Evolutionary conservation across 371 early-diverging fungal species (phyloP), one percentile per base, ranked within the genome.

Genomic region (Mucor indicus): DNA sequence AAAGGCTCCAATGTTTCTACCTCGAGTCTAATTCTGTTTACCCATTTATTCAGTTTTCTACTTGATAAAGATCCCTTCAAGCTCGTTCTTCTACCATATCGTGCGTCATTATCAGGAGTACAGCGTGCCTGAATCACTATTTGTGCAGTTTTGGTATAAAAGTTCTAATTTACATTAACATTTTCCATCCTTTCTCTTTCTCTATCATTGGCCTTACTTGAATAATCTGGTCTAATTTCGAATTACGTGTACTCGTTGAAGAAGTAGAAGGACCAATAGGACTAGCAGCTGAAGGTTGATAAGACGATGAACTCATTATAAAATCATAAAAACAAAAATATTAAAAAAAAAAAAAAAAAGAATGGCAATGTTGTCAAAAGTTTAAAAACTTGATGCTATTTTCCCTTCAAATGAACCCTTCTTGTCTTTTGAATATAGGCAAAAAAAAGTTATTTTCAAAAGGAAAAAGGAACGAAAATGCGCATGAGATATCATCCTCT

Each of bases 121-220:
- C 82, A 42, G 78, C 83, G 53, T 38, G 75, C 68, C 48, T 80
- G 81, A 24, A 83, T 72, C 27, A 86, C 68, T 22, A 79, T 60
- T 45, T 84, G 82, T 8, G 81, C 84, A 5, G 72, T 68, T 50
- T 86, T 86, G 15, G 79, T 65, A 62, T 78, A 82, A 49, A 86
- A 79, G 37, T 86, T 70, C 74, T 74, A 57, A 3, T n/a, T 2
- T 31, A 46, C 30, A 38, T 15, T 20, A 3, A 30, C 8, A 25
- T 5, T 30, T 32, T 21, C 19, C 19, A 10, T 29, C 17, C 30
- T 8, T 20, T 19, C 29, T 23, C 12, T 1, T 23, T 9, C 15
- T 21, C 20, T 2, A 30, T 8, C 15, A n/a, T 2, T 32, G 1
- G 16, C 12, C 19, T 47, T 55, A 68, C 68, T 50, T 68, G 68